These are phyloP conservation scores for Yarrowia galli DNA, from an alignment of 1,139 yeast genomes.

Conservation along the genomic window DNA sequence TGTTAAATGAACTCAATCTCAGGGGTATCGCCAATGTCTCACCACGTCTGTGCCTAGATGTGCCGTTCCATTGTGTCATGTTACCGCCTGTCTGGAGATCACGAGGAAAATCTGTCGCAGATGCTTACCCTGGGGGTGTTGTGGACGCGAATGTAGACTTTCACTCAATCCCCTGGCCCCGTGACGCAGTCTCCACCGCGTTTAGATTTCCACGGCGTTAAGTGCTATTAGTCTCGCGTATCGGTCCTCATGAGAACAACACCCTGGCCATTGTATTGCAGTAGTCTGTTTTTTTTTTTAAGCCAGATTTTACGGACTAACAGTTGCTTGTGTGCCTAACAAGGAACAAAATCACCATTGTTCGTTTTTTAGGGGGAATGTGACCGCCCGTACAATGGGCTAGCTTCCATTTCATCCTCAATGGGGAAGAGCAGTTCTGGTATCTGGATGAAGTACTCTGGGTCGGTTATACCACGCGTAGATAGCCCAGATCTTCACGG, in stretches of 20 bases:
- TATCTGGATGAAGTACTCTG: too few species aligned
- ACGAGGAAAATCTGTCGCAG: not conserved
- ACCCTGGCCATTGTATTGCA: not conserved
- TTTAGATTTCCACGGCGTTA: not conserved
- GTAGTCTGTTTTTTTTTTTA: not conserved
- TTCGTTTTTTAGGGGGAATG: not conserved
- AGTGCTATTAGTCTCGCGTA: not conserved
- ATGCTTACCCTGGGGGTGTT: not conserved
- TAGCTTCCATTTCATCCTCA: not conserved
- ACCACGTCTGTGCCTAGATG: too few species aligned
- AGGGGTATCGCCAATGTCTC: too few species aligned
- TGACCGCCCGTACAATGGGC: not conserved
- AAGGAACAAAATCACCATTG: too few species aligned
- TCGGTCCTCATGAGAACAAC: too few species aligned
- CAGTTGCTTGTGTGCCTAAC: too few species aligned
- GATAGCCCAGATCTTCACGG: too few species aligned
- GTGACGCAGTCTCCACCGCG: not conserved
- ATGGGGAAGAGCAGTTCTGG: not conserved
- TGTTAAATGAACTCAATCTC: too few species aligned
- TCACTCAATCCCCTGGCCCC: not conserved
- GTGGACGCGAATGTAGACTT: not conserved
- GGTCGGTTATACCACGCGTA: too few species aligned
- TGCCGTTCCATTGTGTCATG: not conserved
- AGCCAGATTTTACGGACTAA: too few species aligned
- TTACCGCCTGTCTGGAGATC: not conserved